Conservation (phyloP, 2,329 filamentous ascomycete genomes). For the Phaeophleospora eucalypticola region DNA sequence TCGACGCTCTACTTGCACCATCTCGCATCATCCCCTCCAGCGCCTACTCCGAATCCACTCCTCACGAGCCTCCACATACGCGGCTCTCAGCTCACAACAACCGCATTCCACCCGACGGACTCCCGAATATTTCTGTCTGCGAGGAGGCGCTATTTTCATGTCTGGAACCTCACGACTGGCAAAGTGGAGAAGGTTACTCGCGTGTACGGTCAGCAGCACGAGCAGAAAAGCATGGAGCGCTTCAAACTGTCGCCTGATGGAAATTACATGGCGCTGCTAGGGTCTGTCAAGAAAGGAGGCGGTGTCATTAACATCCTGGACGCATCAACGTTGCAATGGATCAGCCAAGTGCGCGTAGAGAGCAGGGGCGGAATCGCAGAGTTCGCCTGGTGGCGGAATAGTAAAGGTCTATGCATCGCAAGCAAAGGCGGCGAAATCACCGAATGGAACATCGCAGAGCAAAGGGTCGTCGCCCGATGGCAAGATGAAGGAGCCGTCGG, state of each 20-base stretch:
- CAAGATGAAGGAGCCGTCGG: slow-evolving; percentile 84
- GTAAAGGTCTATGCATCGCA: slow-evolving; percentile 74
- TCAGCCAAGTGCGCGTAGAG: slow-evolving; percentile 75
- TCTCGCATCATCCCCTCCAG: slow-evolving; percentile 66
- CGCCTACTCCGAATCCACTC: slow-evolving; percentile 75
- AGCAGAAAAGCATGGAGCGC: slow-evolving; percentile 85
- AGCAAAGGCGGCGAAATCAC: slow-evolving; percentile 86
- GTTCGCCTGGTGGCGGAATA: slow-evolving; percentile 87
- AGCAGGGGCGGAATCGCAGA: slow-evolving; percentile 80
- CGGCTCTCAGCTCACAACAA: slow-evolving; percentile 76
- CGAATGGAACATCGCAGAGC: slow-evolving; percentile 72
- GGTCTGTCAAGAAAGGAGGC: slow-evolving; percentile 76
- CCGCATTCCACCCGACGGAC: slow-evolving; percentile 68
- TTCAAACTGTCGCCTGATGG: slow-evolving; percentile 87
- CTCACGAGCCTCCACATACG: slow-evolving; percentile 86
- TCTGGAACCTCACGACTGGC: slow-evolving; percentile 83
- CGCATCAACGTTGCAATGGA: slow-evolving; percentile 79
- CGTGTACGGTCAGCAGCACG: slow-evolving; percentile 69
- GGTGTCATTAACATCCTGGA: slow-evolving; percentile 83
- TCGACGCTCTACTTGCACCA: slow-evolving; percentile 87
- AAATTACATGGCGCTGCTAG: slow-evolving; percentile 76
- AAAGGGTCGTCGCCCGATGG: slow-evolving; percentile 76
- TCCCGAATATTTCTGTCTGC: slow-evolving; percentile 84
- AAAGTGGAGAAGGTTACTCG: slow-evolving; percentile 76
- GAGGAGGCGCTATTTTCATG: slow-evolving; percentile 85